These are phyloP conservation scores for Talaromyces sp. DNA, from an alignment of 2,329 filamentous ascomycete genomes.

Conservation along the genomic window DNA sequence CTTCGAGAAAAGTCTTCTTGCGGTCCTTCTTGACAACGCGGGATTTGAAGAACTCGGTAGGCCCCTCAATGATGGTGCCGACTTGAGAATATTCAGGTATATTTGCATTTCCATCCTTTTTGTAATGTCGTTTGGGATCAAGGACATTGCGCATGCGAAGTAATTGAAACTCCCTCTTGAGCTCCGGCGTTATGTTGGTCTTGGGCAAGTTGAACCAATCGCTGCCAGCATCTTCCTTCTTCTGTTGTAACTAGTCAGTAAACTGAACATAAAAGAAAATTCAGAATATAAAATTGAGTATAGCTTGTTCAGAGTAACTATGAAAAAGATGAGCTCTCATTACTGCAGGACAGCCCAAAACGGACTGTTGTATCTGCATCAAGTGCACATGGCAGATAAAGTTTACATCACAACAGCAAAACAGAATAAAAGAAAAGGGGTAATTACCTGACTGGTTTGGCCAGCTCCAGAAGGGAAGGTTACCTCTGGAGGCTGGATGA, in stretches of 20 bases:
- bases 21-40: slow-evolving; percentile 81
- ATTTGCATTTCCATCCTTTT: slow-evolving; percentile 71
- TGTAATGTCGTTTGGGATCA: slow-evolving; percentile 85
- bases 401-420: slow-evolving; percentile 66
- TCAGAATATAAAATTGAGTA: slow-evolving; percentile 1
- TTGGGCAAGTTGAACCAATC: slow-evolving; percentile 86
- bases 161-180: slow-evolving; percentile 85
- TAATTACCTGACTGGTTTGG: neutral
- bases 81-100: slow-evolving; percentile 82
- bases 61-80: slow-evolving; percentile 80
- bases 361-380: slow-evolving; percentile 69
- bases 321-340: slow-evolving; percentile 62
- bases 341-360: slow-evolving; percentile 73
- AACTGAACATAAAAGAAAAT: slow-evolving; percentile 26
- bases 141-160: slow-evolving; percentile 84
- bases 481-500: neutral
- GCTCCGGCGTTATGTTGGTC: slow-evolving; percentile 74
- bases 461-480: neutral
- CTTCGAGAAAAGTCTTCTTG: slow-evolving; percentile 80
- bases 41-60: slow-evolving; percentile 78
- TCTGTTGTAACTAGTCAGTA: slow-evolving; percentile 23
- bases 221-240: slow-evolving; percentile 66
- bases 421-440: slow-evolving; percentile 24
- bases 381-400: slow-evolving; percentile 60
- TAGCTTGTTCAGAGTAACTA: slow-evolving; percentile 62